Evolutionary conservation across 768 basidiomycete genomes (phyloP), one percentile per base, ranked within the genome.

Genomic region (Hygrocybe punicea): DNA sequence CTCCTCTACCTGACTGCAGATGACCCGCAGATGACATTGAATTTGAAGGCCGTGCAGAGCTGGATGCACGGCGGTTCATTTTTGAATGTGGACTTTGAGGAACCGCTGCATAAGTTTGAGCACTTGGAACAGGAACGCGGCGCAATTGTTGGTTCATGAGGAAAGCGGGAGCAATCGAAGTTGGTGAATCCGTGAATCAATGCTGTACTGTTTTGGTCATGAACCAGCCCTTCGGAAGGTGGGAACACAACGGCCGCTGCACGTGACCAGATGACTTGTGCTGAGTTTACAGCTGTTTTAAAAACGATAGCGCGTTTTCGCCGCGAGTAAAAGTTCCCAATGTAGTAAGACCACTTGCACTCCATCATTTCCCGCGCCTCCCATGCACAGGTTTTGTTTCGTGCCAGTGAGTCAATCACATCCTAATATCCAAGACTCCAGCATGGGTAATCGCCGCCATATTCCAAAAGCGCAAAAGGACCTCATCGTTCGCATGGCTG

Each of bases 91-190:
- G 82, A 61, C 79, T 84, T 65, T 84, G 85, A 1, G 87, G 85
- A 5, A 88, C 85, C 36, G 84, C 80, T 58, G 86, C 81, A 69
- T 89, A 88, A 33, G 81, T 78, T 55, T 82, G 80, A 44, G 76
- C 71, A 11, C 78, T 75, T 17, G 78, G 79, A 35, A 78, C 70
- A 37, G 78, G 76, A 49, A 60, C 59, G 37, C 77, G 70, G 53
- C 61, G 61, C 45, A 62, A 58, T 44, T 64, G 67, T 57, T 65
- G 62, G 56, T 71, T 65, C 72, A 73, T 73, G 59, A 51, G 35
- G 21, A 52, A 35, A 19, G 10, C 40, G 34, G 58, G 29, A 44
- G 57, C 25, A 36, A 55, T 45, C 37, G 58, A 6, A 17, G 58
- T 6, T n/a, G n/a, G 17, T 6, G 36, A 51, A 11, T 5, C 16